phyloP scores from a whole-genome alignment of 2,329 filamentous ascomycete genomes.

The Colletotrichum sp. region DNA sequence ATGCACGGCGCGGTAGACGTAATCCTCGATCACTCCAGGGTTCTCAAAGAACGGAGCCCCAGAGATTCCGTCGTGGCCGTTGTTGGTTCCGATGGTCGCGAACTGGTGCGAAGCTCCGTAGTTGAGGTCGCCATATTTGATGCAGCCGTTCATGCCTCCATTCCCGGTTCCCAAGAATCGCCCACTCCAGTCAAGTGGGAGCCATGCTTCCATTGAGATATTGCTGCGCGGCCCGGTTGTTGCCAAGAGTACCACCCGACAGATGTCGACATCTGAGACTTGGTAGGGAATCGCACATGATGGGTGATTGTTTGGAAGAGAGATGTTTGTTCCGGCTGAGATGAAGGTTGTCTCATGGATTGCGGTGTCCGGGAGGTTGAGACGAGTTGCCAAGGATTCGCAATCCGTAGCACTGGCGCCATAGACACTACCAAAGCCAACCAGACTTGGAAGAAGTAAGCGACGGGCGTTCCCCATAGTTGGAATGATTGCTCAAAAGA shows the following conservation, averaged over 20 bases:
- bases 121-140: conserved; percentile 51
- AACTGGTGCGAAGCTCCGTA: conserved; percentile 49
- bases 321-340: conserved; percentile 35
- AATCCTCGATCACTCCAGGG: conserved; percentile 40
- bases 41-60: conserved; percentile 36
- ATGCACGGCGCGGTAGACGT: conserved; percentile 44
- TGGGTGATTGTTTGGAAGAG: conserved; percentile 31
- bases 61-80: conserved; percentile 52
- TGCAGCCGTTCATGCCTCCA: conserved; percentile 51
- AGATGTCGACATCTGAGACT: conserved; percentile 25
- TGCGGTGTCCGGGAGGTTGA: conserved; percentile 27
- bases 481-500: not conserved
- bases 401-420: not conserved
- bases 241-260: conserved; percentile 27
- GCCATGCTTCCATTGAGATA: conserved; percentile 54
- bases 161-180: conserved; percentile 54
- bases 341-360: conserved; percentile 22
- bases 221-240: conserved; percentile 37
- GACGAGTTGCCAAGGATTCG: not conserved
- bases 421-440: not conserved
- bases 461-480: not conserved
- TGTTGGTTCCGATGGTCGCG: conserved; percentile 53
- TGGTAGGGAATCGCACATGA: conserved; percentile 32
- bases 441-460: not conserved
- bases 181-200: conserved; percentile 46